Evolutionary conservation across 805 yeast species (phyloP).

Genomic region (Lipomyces sp.): DNA sequence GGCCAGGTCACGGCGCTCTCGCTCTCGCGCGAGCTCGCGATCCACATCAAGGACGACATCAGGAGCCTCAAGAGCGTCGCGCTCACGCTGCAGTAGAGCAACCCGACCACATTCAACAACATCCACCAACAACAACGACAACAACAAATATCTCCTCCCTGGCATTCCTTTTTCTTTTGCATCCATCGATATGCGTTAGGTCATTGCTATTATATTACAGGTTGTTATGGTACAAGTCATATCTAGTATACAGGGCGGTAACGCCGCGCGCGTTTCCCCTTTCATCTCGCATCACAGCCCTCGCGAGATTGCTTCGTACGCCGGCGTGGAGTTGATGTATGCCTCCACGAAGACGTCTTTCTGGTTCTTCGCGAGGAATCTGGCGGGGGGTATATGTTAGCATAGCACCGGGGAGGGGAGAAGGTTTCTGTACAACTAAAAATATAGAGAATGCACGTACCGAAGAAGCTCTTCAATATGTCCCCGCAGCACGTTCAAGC

Average conservation of each 20-base stretch:
- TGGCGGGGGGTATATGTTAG: neutral
- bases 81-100: constrained; percentile 10
- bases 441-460: constrained; percentile 34
- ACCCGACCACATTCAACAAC: too few species aligned
- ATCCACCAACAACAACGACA: too few species aligned
- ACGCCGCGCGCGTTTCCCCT: too few species aligned
- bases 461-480: constrained; percentile 54
- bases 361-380: constrained; percentile 45
- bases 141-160: too few species aligned
- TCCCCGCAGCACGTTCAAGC: constrained; percentile 53
- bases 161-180: too few species aligned
- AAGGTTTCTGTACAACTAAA: neutral
- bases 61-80: constrained; percentile 24
- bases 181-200: too few species aligned
- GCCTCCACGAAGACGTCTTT: constrained; percentile 40
- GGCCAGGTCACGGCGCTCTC: constrained; percentile 3
- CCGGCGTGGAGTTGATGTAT: constrained; percentile 53
- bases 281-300: too few species aligned
- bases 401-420: neutral
- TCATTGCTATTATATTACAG: too few species aligned
- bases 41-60: constrained; percentile 22
- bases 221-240: too few species aligned
- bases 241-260: too few species aligned
- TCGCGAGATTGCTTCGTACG: constrained; percentile 54
- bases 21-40: constrained; percentile 6